Conservation (phyloP, 257 asterid genomes). For the Solanum pinnatisectum region DNA sequence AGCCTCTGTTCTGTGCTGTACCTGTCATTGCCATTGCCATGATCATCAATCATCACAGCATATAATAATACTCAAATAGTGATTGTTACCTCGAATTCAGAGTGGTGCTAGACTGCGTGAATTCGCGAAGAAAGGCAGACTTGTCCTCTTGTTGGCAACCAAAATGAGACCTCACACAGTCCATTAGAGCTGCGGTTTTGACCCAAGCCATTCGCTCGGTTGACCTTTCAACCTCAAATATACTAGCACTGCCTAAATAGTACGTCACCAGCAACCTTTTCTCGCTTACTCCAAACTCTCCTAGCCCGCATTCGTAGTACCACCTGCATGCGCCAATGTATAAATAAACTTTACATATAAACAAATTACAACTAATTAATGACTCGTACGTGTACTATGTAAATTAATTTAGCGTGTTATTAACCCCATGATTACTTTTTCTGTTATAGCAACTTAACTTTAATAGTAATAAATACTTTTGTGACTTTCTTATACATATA, state of each 20-base stretch:
- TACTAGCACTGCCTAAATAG: slow-evolving; percentile 43
- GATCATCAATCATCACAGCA: too few species aligned
- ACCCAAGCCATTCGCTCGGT: slow-evolving; percentile 63
- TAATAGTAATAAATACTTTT: neutral
- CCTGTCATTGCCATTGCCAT: slow-evolving; percentile 12
- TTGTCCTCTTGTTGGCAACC: slow-evolving; percentile 17
- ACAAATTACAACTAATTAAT: too few species aligned
- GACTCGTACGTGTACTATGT: too few species aligned
- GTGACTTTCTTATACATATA: neutral
- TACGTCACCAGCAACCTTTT: slow-evolving; percentile 26
- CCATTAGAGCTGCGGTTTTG: slow-evolving; percentile 49
- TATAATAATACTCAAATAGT: too few species aligned
- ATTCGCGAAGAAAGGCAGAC: slow-evolving; percentile 28
- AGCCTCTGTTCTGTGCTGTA: slow-evolving; percentile 22
- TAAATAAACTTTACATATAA: neutral
- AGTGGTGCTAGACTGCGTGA: slow-evolving; percentile 17
- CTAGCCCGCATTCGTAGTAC: slow-evolving; percentile 33
- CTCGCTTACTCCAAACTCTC: slow-evolving; percentile 33
- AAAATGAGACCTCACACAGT: slow-evolving; percentile 27
- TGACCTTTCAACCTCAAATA: slow-evolving; percentile 58
- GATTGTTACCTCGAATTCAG: neutral
- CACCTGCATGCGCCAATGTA: slow-evolving; percentile 37
- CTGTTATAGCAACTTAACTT: too few species aligned
- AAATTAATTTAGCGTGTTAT: too few species aligned
- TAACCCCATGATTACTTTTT: too few species aligned